phyloP scores from a whole-genome alignment of 331 rosid genomes.

The Acacia concinna region DNA sequence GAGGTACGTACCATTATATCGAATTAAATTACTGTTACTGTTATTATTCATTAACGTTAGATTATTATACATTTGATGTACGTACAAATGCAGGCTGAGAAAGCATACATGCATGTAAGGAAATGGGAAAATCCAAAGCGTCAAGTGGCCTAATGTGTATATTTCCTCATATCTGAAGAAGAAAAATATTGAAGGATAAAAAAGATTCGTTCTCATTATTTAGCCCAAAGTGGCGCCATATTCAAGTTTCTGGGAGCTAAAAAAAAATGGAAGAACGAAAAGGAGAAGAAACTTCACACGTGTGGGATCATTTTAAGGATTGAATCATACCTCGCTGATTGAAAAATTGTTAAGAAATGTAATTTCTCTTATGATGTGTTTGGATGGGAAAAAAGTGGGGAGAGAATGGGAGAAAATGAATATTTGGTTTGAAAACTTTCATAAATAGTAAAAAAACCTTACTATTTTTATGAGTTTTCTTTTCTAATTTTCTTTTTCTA shows the following conservation, averaged over 20 bases:
- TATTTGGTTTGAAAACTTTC: too few relatives aligned
- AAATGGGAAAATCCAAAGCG: slow-evolving; percentile 41
- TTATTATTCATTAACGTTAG: not conserved
- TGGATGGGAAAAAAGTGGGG: too few relatives aligned
- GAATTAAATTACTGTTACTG: not conserved
- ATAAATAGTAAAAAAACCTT: too few relatives aligned
- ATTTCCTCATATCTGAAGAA: not conserved
- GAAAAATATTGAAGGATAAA: not conserved
- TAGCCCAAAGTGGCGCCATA: not conserved
- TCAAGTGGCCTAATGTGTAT: slow-evolving; percentile 4
- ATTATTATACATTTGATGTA: not conserved
- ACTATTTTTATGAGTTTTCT: too few relatives aligned
- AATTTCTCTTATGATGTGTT: too few relatives aligned
- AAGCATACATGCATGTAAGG: slow-evolving; percentile 35
- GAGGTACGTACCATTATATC: slow-evolving; percentile 36
- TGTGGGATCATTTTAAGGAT: not conserved
- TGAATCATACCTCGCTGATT: not conserved
- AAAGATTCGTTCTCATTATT: not conserved
- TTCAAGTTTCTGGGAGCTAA: not conserved
- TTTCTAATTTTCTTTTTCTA: too few relatives aligned
- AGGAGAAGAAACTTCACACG: not conserved
- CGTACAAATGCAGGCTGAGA: slow-evolving; percentile 56
- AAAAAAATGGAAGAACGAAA: not conserved
- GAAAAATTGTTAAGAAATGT: not conserved
- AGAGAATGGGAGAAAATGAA: too few relatives aligned